These are phyloP conservation scores for Skeletonema potamos DNA, from an alignment of 108 stramenopile genomes.

Conservation along the genomic window DNA sequence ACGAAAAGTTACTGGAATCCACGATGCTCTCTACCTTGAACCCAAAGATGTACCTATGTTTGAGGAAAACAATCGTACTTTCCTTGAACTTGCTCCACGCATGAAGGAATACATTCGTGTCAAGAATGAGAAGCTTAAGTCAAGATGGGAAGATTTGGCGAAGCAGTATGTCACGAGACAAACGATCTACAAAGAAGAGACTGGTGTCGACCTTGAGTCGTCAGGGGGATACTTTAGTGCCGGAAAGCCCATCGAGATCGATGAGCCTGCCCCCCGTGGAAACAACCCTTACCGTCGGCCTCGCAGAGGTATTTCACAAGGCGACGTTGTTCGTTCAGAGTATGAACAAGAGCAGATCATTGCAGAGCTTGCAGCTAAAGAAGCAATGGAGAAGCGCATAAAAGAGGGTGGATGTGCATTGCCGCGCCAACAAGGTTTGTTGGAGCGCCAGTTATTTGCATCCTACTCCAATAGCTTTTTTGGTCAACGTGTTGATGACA, in stretches of 20 bases:
- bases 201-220: conserved; percentile 30
- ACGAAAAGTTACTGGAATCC: conserved; percentile 66
- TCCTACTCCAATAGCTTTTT: conserved; percentile 66
- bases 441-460: conserved; percentile 68
- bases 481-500: conserved; percentile 55
- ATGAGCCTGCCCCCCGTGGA: conserved; percentile 10
- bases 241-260: conserved; percentile 1
- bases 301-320: conserved; percentile 48
- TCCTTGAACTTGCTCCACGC: conserved; percentile 51
- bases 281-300: conserved; percentile 86
- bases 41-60: conserved; percentile 73
- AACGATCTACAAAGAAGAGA: conserved; percentile 49
- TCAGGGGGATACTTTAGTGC: conserved; percentile 48
- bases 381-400: conserved; percentile 85
- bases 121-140: conserved; percentile 53
- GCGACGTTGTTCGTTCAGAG: conserved; percentile 75
- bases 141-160: conserved; percentile 66
- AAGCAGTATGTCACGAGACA: conserved; percentile 73
- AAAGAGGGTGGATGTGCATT: conserved; percentile 73
- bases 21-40: conserved; percentile 72
- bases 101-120: conserved; percentile 71
- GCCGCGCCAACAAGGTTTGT: conserved; percentile 59
- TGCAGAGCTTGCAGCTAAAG: conserved; percentile 83
- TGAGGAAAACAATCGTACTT: conserved; percentile 46
- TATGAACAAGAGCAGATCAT: conserved; percentile 92